Percentiles rank a stretch among this genome's conserved stretches.
Evolutionary conservation across 2,329 filamentous ascomycete genomes (phyloP).

Genomic region (Penicillium frequentans): DNA sequence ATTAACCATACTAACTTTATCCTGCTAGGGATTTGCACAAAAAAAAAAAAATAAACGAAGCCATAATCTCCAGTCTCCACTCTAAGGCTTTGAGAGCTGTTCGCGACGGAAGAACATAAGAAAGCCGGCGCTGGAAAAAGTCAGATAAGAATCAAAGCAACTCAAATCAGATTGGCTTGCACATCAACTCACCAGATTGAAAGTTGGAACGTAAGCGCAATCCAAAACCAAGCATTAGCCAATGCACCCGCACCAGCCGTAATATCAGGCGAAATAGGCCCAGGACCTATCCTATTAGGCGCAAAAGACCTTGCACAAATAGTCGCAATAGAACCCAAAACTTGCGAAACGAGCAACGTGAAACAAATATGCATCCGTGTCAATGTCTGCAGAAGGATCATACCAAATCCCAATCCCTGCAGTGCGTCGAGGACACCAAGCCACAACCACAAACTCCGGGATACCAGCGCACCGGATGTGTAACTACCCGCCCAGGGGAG

Average conservation of each 20-base stretch:
- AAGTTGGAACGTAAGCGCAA: conserved; percentile 58
- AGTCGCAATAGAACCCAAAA: conserved; percentile 62
- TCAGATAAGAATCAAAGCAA: neutral
- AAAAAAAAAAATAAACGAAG: neutral
- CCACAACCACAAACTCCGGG: conserved; percentile 65
- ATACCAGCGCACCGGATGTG: conserved; percentile 56
- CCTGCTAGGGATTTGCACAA: neutral
- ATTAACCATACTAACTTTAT: neutral
- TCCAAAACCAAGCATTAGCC: conserved; percentile 60
- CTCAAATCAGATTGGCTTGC: conserved; percentile 10
- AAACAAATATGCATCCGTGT: conserved; percentile 66
- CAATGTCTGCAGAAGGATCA: conserved; percentile 66
- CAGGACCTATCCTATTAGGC: conserved; percentile 62
- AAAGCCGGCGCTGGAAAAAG: conserved; percentile 36
- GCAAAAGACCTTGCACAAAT: conserved; percentile 62
- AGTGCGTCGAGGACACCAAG: conserved; percentile 65
- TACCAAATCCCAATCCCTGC: conserved; percentile 67
- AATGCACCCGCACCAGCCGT: conserved; percentile 49
- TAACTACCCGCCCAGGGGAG: conserved; percentile 63
- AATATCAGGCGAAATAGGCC: conserved; percentile 63
- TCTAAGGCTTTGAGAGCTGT: conserved; percentile 43
- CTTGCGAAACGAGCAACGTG: conserved; percentile 60
- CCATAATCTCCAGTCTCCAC: neutral
- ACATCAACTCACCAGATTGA: conserved; percentile 56
- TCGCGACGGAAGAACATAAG: conserved; percentile 48